Conservation (phyloP, 768 basidiomycete genomes). For the Russula abietina region DNA sequence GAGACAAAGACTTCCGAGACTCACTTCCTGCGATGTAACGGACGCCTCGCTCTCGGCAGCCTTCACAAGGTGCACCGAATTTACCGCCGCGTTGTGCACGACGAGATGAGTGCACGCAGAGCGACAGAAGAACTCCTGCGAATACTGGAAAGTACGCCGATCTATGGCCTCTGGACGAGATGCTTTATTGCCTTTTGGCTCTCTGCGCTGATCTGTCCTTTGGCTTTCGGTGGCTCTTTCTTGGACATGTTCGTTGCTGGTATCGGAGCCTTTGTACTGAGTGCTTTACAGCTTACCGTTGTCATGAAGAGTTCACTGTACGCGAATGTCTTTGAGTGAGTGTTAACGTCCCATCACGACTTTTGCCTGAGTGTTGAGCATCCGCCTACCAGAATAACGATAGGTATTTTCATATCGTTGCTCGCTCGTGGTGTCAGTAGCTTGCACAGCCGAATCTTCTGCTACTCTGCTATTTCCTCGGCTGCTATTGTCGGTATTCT, state of each 20-base stretch:
- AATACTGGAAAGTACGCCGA: slow-evolving; percentile 56
- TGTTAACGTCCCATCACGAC: slow-evolving; percentile 30
- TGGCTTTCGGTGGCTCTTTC: slow-evolving; percentile 80
- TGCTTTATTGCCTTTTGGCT: slow-evolving; percentile 64
- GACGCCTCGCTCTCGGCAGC: slow-evolving; percentile 73
- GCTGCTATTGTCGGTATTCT: slow-evolving; percentile 83
- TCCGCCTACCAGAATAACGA: slow-evolving; percentile 55
- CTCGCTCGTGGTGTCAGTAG: slow-evolving; percentile 75
- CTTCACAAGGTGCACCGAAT: slow-evolving; percentile 80
- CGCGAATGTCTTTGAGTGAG: slow-evolving; percentile 89
- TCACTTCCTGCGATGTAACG: slow-evolving; percentile 76
- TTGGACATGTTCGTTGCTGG: slow-evolving; percentile 84
- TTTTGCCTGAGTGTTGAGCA: slow-evolving; percentile 5
- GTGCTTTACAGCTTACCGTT: slow-evolving; percentile 64
- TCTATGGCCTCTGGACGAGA: slow-evolving; percentile 58
- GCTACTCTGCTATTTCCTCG: slow-evolving; percentile 88
- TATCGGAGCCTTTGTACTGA: slow-evolving; percentile 57
- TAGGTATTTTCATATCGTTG: slow-evolving; percentile 77
- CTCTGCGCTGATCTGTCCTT: slow-evolving; percentile 73
- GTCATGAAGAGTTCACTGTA: slow-evolving; percentile 75
- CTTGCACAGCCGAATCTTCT: slow-evolving; percentile 72
- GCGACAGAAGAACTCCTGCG: slow-evolving; percentile 59
- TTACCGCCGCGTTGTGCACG: slow-evolving; percentile 86
- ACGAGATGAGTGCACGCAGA: slow-evolving; percentile 78
- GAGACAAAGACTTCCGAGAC: slow-evolving; percentile 88